Percentiles rank a stretch among this genome's conserved stretches.
phyloP scores from a whole-genome alignment of 345 rosid genomes.

The Heritiera fomes region DNA sequence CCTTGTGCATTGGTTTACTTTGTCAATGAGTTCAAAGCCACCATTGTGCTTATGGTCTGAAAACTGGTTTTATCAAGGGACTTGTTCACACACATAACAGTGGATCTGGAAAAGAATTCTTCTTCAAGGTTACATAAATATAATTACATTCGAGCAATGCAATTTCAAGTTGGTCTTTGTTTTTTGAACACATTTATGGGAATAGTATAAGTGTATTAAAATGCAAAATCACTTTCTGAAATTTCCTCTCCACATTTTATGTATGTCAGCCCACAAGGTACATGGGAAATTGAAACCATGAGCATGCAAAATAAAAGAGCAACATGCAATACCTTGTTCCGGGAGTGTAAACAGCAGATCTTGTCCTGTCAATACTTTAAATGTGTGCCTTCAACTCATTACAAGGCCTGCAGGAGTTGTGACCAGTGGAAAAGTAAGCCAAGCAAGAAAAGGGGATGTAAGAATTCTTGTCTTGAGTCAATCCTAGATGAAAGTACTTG shows the following conservation, averaged over 20 bases:
- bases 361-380: conserved; percentile 19
- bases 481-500: conserved; percentile 6
- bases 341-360: conserved; percentile 11
- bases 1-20: neutral
- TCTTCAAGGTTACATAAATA: neutral
- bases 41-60: neutral
- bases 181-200: neutral
- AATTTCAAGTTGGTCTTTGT: neutral
- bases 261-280: neutral
- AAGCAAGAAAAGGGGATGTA: neutral
- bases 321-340: conserved; percentile 19
- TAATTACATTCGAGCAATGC: neutral
- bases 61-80: neutral
- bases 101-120: neutral
- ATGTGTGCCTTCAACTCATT: conserved; percentile 10
- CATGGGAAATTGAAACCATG: neutral
- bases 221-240: neutral
- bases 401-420: conserved; percentile 19
- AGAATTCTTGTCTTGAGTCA: neutral
- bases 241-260: too few species aligned
- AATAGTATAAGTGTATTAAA: neutral
- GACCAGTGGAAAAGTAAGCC: neutral
- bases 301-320: neutral
- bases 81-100: neutral
- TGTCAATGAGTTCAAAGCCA: neutral